Base-by-base conservation (phyloP, 352 stramenopile genomes). In the Globisporangium acanthophoron region DNA sequence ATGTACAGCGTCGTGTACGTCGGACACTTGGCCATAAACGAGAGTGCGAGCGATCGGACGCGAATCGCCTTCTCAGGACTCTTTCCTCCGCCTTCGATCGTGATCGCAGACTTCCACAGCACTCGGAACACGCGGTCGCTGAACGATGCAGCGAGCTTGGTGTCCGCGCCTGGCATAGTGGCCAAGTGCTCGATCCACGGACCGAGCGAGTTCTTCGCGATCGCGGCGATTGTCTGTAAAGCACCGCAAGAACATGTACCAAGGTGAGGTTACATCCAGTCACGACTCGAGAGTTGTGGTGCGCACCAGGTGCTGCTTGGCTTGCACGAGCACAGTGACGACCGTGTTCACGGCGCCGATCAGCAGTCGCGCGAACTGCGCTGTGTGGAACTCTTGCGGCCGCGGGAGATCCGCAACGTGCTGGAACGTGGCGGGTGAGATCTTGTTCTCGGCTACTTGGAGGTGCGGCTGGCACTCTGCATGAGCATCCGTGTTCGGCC, bases 101-200 rank as follows among this genome's bases (percentile, higher is more conserved):
- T 54, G 4, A 66, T 52, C 21, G 80, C 79, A 60, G 70, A 76
- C 65, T 89, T 93, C 80, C 80, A 93, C 16, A 93, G 46, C 27
- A 86, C 62, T 12, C 83, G 72, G 47, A 93, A 93, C 13, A 73
- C 58, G 33, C 83, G 77, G 39, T 93, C 81, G 52, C 70, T 82
- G 47, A 88, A 76, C 12, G 80, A 86, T 1, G 65, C 71, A 18
- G 70, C 60, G 27, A 91, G 40, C 52, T 93, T 90, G 48, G 56
- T 18, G 45, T 90, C 24, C 41, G 73, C 61, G 21, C 67, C 69
- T 24, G 73, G 67, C 20, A 71, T 58, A 3, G 20, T 64, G 48
- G 58, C 59, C 29, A 91, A 59, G 61, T 91, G 74, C 13, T 56
- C 54, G 29, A 91, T 87, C 83, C 83, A 93, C 29, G 47, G 54